phyloP scores from a whole-genome alignment of 2,329 filamentous ascomycete genomes.

The Fusarium subglutinans region DNA sequence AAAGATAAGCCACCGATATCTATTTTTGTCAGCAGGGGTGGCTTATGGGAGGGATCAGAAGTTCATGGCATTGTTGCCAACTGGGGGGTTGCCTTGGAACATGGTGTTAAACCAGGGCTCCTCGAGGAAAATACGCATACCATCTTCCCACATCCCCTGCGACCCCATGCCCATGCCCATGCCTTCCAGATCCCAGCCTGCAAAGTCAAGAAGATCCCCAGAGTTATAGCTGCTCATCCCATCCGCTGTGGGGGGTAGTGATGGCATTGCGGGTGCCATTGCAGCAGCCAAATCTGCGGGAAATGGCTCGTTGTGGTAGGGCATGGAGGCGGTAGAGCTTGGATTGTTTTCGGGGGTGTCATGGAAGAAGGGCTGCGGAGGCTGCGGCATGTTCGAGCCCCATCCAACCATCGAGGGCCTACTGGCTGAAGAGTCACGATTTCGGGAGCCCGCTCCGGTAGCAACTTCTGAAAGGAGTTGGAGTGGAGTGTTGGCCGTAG shows the following conservation, averaged over 20 bases:
- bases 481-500: slow-evolving; percentile 60
- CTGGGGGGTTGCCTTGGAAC: slow-evolving; percentile 49
- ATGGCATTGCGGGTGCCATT: slow-evolving; percentile 40
- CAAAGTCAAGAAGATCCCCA: slow-evolving; percentile 32
- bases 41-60: slow-evolving; percentile 35
- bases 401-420: slow-evolving; percentile 35
- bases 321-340: slow-evolving; percentile 2
- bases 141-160: slow-evolving; percentile 46
- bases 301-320: slow-evolving; percentile 26
- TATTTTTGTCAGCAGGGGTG: not conserved
- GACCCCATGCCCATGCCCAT: slow-evolving; percentile 42
- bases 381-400: slow-evolving; percentile 33
- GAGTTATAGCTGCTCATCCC: slow-evolving; percentile 20
- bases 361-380: slow-evolving; percentile 52
- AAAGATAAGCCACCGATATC: not conserved
- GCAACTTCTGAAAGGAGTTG: slow-evolving; percentile 67
- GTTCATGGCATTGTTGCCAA: slow-evolving; percentile 47
- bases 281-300: slow-evolving; percentile 39
- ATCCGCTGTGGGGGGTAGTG: slow-evolving; percentile 14
- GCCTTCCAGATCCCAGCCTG: slow-evolving; percentile 45
- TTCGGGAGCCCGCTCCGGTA: slow-evolving; percentile 47
- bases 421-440: slow-evolving; percentile 16
- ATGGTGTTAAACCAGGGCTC: slow-evolving; percentile 54
- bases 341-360: slow-evolving; percentile 36
- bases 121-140: slow-evolving; percentile 49